Percentiles rank a stretch among this genome's conserved stretches.
Evolutionary conservation across 208 protist species (phyloP).

Genomic region (Balamuthia mandrillaris): DNA sequence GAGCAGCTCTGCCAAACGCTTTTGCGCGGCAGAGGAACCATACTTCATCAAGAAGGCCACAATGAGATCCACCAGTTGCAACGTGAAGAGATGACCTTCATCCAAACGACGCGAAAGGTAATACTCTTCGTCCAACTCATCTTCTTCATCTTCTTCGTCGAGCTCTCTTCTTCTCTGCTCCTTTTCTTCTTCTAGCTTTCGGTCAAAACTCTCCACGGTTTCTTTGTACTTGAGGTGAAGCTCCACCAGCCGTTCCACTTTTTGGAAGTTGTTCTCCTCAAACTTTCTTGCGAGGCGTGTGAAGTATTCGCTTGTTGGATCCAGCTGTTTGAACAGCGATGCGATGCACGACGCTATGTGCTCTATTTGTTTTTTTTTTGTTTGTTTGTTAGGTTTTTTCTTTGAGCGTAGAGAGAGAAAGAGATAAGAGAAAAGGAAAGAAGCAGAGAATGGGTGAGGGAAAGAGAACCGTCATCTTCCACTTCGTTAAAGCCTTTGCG

Average conservation of each 20-base stretch:
- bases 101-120: constrained; percentile 38
- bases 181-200: constrained; percentile 6
- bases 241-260: constrained; percentile 57
- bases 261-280: constrained; percentile 64
- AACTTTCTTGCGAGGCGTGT: constrained; percentile 62
- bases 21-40: neutral
- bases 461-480: constrained; percentile 49
- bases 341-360: constrained; percentile 45
- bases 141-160: constrained; percentile 43
- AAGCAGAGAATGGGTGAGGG: neutral
- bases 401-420: neutral
- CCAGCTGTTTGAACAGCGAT: constrained; percentile 53
- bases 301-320: neutral
- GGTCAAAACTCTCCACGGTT: neutral
- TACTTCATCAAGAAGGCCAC: constrained; percentile 8
- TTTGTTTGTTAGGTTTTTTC: no score
- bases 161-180: neutral
- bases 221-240: constrained; percentile 57
- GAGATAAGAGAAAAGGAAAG: neutral
- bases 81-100: constrained; percentile 56
- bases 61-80: constrained; percentile 54
- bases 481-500: constrained; percentile 36
- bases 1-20: neutral
- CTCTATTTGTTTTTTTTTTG: constrained; percentile 36
- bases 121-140: constrained; percentile 46